These are phyloP conservation scores for Aspergillus vadensis DNA, from an alignment of 2,329 filamentous ascomycete species.

Conservation along the genomic window DNA sequence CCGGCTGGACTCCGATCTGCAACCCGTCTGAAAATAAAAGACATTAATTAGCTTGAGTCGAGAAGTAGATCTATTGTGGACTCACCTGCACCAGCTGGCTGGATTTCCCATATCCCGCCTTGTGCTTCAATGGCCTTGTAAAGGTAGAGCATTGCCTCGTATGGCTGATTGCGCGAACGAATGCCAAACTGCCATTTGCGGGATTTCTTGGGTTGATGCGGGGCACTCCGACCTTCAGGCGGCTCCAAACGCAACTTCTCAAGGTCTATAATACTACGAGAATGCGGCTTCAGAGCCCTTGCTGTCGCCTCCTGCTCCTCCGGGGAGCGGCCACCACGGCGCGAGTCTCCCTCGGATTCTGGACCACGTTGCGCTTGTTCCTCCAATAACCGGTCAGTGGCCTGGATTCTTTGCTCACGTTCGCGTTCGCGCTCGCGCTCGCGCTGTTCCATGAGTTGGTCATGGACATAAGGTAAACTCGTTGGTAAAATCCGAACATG, in stretches of 20 bases:
- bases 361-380: conserved; percentile 32
- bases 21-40: conserved; percentile 27
- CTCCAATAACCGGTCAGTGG: conserved; percentile 46
- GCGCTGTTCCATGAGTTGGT: conserved; percentile 75
- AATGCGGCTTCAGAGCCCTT: conserved; percentile 81
- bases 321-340: conserved; percentile 41
- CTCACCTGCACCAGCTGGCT: conserved; percentile 45
- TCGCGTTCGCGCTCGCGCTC: conserved; percentile 43
- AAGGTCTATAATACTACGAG: conserved; percentile 68
- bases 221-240: conserved; percentile 52
- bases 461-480: conserved; percentile 86
- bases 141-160: conserved; percentile 91
- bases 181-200: conserved; percentile 99
- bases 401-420: conserved; percentile 34
- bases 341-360: conserved; percentile 24
- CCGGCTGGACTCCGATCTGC: conserved; percentile 40
- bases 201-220: conserved; percentile 59
- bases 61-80: background rate
- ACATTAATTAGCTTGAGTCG: conserved; percentile 2
- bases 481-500: conserved; percentile 91
- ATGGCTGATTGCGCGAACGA: conserved; percentile 86
- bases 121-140: conserved; percentile 88
- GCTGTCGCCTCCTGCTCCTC: conserved; percentile 81
- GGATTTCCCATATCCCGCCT: conserved; percentile 80
- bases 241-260: conserved; percentile 62